Base-by-base conservation (phyloP, 1,284 basidiomycete species). In the Ustilago crameri region DNA sequence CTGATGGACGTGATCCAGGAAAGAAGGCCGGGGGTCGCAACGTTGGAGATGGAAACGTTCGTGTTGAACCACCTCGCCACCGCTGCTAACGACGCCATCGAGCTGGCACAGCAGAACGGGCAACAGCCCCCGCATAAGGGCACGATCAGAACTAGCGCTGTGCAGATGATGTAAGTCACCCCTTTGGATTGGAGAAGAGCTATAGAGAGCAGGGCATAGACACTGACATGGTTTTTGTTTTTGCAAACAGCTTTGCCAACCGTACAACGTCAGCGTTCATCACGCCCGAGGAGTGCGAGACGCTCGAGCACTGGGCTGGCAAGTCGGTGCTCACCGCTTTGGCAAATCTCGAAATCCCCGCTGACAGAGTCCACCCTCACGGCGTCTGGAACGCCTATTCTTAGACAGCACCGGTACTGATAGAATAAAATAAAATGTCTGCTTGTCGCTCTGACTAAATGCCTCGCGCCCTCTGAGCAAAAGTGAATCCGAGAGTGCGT, bases 201-300 rank as follows among this genome's bases (percentile, higher is more conserved):
- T 18, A 5, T 18, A 22, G 10, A 12, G 17, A 20, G 9, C 5
- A 40, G 17, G 2, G 17, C 3, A 38, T 44, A 15, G 23, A 41
- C 8, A 35, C 27, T 32, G 17, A 15, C 32, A 17, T 12, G 2
- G 9, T 18, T 38, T 46, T 22, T 37, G 17, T 17, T 35, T 23
- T 15, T 12, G 12, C 3, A 24, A n/a, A 15, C 61, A 63, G 61
- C 20, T 93, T 92, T 76, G 92, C 91, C n/a, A 87, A 89, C 47
- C 87, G 92, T 42, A 87, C 85, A 37, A 90, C 90, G n/a, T 87
- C 86, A 64, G 90, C 87, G 52, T 92, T 93, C 78, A 92, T 93
- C 74, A 88, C 88, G 4, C 91, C 91, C 7, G 85, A 88, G 37
- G 85, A 88, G 60, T 91, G 92, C 35, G 84, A 84, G 17, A 84